phyloP scores from a whole-genome alignment of 805 yeast genomes.

The Debaryomyces maramus region DNA sequence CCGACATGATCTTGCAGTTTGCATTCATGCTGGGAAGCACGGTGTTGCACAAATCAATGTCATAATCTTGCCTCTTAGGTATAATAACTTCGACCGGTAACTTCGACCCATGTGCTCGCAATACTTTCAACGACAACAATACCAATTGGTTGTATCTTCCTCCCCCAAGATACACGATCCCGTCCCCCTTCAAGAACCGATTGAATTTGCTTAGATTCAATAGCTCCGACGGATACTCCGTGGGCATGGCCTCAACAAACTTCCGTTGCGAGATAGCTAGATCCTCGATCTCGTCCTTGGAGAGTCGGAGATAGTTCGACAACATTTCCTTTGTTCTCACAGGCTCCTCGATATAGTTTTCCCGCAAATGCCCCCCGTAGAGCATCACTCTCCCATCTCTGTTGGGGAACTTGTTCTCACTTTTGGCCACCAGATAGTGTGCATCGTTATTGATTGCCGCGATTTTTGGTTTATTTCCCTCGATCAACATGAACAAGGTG shows the following conservation, averaged over 20 bases:
- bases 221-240: slow-evolving; percentile 21
- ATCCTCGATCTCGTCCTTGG: slow-evolving; percentile 17
- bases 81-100: slow-evolving; percentile 40
- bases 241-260: slow-evolving; percentile 23
- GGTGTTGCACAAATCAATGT: slow-evolving; percentile 31
- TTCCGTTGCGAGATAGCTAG: slow-evolving; percentile 22
- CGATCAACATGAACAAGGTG: slow-evolving; percentile 17
- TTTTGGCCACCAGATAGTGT: slow-evolving; percentile 23
- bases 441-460: slow-evolving; percentile 23
- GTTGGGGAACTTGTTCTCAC: slow-evolving; percentile 17
- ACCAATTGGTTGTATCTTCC: slow-evolving; percentile 36
- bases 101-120: slow-evolving; percentile 32
- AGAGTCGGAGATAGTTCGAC: slow-evolving; percentile 19
- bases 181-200: slow-evolving; percentile 36
- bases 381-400: slow-evolving; percentile 26
- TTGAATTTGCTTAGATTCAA: slow-evolving; percentile 20
- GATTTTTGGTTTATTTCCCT: slow-evolving; percentile 22
- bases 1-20: slow-evolving; percentile 48
- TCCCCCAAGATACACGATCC: slow-evolving; percentile 42
- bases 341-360: slow-evolving; percentile 28
- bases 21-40: slow-evolving; percentile 35
- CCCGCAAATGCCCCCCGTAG: slow-evolving; percentile 38
- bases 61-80: slow-evolving; percentile 32
- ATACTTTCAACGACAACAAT: slow-evolving; percentile 30
- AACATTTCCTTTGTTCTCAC: slow-evolving; percentile 28